Evolutionary conservation across 1,139 yeast genomes (phyloP).

Genomic region (Magnusiomyces sp.): DNA sequence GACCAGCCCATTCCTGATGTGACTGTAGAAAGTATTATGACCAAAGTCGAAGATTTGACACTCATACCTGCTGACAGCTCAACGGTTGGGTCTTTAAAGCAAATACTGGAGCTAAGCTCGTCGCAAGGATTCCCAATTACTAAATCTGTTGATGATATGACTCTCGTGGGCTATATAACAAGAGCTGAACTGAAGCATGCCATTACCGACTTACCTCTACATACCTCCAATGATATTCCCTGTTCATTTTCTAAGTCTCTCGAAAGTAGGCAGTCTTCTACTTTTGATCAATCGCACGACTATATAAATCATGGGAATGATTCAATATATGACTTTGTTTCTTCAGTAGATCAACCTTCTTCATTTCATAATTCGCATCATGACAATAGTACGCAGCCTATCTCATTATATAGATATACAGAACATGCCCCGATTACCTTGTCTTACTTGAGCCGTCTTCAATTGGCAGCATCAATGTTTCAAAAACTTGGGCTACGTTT

Average conservation of each 20-base stretch:
- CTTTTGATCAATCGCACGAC: not conserved
- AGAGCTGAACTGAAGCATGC: conserved; percentile 32
- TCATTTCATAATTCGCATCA: too few relatives aligned
- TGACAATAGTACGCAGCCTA: not conserved
- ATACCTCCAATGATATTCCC: conserved; percentile 9
- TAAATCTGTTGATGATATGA: conserved; percentile 22
- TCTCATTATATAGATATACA: conserved; percentile 21
- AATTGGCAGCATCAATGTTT: conserved; percentile 42
- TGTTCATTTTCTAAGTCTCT: conserved; percentile 17
- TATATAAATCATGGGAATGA: conserved; percentile 3
- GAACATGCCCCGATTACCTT: conserved; percentile 29
- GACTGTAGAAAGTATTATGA: conserved; percentile 30
- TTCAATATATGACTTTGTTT: conserved; percentile 10
- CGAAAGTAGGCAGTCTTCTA: too few relatives aligned
- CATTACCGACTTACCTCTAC: conserved; percentile 15
- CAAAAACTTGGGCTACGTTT: conserved; percentile 46
- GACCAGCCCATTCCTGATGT: conserved; percentile 33
- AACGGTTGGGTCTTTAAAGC: conserved; percentile 21
- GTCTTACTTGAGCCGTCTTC: conserved; percentile 30
- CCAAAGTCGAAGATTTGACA: conserved; percentile 22
- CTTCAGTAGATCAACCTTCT: too few relatives aligned
- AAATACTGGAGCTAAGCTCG: conserved; percentile 16
- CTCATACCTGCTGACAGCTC: conserved; percentile 22
- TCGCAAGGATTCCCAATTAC: conserved; percentile 39
- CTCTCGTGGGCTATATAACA: conserved; percentile 37